phyloP scores from a whole-genome alignment of 2,329 filamentous ascomycete genomes.

The Calonectria crousiana region DNA sequence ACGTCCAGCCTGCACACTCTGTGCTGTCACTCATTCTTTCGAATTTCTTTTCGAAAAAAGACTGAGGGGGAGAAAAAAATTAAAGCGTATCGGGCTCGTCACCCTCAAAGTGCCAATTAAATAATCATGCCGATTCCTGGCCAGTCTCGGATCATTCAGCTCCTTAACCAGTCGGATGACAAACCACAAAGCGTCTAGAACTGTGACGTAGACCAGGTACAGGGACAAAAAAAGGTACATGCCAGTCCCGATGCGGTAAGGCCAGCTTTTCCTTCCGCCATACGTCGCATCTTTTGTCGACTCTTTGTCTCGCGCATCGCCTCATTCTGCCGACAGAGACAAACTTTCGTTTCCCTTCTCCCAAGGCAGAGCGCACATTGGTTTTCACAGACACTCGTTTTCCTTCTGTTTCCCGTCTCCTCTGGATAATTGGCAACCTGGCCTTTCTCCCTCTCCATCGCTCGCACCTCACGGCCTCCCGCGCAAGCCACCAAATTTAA shows the following conservation, averaged over 20 bases:
- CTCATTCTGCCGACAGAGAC: slow-evolving; percentile 4
- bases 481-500: background rate
- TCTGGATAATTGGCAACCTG: background rate
- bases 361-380: background rate
- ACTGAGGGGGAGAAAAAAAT: background rate
- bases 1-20: background rate
- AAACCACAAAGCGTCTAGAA: background rate
- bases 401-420: background rate
- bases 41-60: background rate
- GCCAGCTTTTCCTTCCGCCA: slow-evolving; percentile 19
- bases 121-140: background rate
- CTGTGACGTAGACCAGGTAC: slow-evolving; percentile 14
- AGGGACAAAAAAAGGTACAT: slow-evolving; percentile 9
- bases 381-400: background rate
- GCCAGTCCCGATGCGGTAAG: slow-evolving; percentile 23
- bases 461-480: background rate
- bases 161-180: slow-evolving; percentile 10
- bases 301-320: slow-evolving; percentile 11
- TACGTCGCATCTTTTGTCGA: slow-evolving; percentile 24
- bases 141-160: background rate
- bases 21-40: background rate
- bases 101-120: background rate
- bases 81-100: background rate
- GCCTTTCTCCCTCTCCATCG: background rate
- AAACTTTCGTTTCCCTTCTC: background rate